phyloP scores from a whole-genome alignment of 2,329 filamentous ascomycete genomes.

The Monosporascus sp. region DNA sequence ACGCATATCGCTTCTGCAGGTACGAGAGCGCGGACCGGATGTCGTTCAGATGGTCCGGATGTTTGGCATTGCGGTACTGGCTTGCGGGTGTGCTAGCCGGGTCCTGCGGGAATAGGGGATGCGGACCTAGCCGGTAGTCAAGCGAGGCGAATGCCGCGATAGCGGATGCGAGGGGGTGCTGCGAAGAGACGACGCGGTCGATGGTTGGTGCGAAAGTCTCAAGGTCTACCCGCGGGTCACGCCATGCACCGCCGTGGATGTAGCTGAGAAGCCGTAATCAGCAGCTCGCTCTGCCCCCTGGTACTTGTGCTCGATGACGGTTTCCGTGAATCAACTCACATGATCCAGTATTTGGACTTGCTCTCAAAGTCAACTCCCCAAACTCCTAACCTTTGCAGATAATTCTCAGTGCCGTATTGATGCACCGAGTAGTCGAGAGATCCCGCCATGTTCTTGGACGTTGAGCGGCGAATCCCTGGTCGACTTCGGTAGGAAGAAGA shows the following conservation, averaged over 20 bases:
- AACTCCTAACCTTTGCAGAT: constrained; percentile 40
- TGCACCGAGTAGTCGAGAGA: constrained; percentile 22
- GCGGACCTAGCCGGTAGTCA: constrained; percentile 57
- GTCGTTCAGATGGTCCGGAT: constrained; percentile 58
- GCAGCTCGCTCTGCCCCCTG: not conserved
- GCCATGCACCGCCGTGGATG: constrained; percentile 60
- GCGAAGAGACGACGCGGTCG: constrained; percentile 30
- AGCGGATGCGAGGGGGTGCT: constrained; percentile 12
- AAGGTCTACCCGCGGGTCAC: constrained; percentile 47
- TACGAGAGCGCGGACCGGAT: constrained; percentile 45
- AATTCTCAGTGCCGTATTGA: constrained; percentile 25
- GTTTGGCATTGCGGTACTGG: constrained; percentile 37
- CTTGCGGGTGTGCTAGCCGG: constrained; percentile 27
- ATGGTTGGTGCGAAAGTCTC: constrained; percentile 41
- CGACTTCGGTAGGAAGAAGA: no score
- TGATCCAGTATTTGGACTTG: constrained; percentile 23
- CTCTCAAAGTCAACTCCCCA: constrained; percentile 30
- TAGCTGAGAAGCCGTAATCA: constrained; percentile 29
- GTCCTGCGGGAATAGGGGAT: constrained; percentile 42
- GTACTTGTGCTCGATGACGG: not conserved
- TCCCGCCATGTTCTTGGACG: constrained; percentile 15
- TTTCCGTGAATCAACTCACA: constrained; percentile 14
- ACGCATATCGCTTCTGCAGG: constrained; percentile 39
- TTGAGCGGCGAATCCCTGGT: no score
- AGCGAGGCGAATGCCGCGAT: constrained; percentile 60